phyloP scores from a whole-genome alignment of 2,329 filamentous ascomycete genomes.

The Sporothrix brasiliensis region DNA sequence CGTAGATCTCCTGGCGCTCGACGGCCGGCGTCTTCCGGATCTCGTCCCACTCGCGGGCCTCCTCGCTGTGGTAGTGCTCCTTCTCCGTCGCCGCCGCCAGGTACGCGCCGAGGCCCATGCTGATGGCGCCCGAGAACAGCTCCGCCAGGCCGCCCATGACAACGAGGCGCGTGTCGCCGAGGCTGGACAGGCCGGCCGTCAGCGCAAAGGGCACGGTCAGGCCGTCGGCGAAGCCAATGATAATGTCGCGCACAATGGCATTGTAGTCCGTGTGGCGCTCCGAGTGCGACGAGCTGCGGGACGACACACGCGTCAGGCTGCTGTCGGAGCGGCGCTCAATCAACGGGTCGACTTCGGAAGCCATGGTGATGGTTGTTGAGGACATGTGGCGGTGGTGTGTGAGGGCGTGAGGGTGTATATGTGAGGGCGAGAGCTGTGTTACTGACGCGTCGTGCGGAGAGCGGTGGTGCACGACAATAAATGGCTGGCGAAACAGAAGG shows the following conservation, averaged over 20 bases:
- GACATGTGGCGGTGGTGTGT: conserved; percentile 21
- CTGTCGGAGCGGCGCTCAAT: conserved; percentile 36
- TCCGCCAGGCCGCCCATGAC: conserved; percentile 75
- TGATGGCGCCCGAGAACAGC: conserved; percentile 74
- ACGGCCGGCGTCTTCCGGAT: conserved; percentile 47
- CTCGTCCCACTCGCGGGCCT: conserved; percentile 50
- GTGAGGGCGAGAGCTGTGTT: too few species aligned
- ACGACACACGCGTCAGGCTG: conserved; percentile 34
- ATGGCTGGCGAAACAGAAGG: neutral
- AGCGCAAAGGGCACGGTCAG: conserved; percentile 79
- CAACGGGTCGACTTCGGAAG: conserved; percentile 34
- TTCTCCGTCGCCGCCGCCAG: conserved; percentile 65
- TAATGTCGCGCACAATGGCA: conserved; percentile 63
- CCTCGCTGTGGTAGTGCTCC: conserved; percentile 55
- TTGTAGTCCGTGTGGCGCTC: conserved; percentile 44
- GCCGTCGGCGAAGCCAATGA: conserved; percentile 76
- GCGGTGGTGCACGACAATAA: neutral
- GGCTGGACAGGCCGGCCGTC: conserved; percentile 69
- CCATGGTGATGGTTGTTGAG: conserved; percentile 27
- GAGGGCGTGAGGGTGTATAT: neutral
- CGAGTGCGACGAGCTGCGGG: conserved; percentile 29
- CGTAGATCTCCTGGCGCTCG: conserved; percentile 54
- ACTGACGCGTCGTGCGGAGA: too few species aligned
- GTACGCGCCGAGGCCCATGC: conserved; percentile 76
- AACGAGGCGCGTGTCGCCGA: conserved; percentile 67